These are phyloP conservation scores for Fraxinus ornus DNA, from an alignment of 305 asterid species.

Conservation along the genomic window DNA sequence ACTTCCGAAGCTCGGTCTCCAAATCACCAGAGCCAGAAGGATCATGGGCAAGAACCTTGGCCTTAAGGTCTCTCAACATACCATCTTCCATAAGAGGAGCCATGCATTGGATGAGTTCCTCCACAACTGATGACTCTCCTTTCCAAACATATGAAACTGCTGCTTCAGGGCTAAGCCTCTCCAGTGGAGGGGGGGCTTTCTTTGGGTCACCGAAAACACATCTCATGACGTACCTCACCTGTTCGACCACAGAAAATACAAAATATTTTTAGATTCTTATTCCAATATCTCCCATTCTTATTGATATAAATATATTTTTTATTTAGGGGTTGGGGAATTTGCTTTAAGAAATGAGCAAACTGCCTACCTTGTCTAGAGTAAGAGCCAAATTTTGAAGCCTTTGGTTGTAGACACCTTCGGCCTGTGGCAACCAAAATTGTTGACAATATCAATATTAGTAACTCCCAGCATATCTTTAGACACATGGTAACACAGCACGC, in stretches of 20 bases:
- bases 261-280: conserved; percentile 4
- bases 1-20: conserved; percentile 62
- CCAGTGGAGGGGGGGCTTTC: conserved; percentile 92
- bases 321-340: background rate
- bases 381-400: conserved; percentile 99
- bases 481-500: background rate
- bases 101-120: conserved; percentile 76
- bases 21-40: conserved; percentile 70
- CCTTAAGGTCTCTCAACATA: conserved; percentile 62
- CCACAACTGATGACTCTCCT: conserved; percentile 94
- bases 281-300: background rate
- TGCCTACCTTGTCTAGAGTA: conserved; percentile 86
- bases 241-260: conserved; percentile 22
- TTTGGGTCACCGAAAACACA: conserved; percentile 93
- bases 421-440: conserved; percentile 48
- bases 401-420: conserved; percentile 96
- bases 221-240: conserved; percentile 99
- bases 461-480: background rate
- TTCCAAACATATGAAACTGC: conserved; percentile 79
- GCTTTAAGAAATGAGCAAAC: conserved; percentile 12
- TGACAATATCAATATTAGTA: conserved; percentile 4
- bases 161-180: conserved; percentile 76
- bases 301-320: background rate
- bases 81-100: conserved; percentile 79
- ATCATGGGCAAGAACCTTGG: conserved; percentile 71